These are phyloP conservation scores for Penicillium sp. DNA, from an alignment of 2,329 filamentous ascomycete species.

Conservation along the genomic window DNA sequence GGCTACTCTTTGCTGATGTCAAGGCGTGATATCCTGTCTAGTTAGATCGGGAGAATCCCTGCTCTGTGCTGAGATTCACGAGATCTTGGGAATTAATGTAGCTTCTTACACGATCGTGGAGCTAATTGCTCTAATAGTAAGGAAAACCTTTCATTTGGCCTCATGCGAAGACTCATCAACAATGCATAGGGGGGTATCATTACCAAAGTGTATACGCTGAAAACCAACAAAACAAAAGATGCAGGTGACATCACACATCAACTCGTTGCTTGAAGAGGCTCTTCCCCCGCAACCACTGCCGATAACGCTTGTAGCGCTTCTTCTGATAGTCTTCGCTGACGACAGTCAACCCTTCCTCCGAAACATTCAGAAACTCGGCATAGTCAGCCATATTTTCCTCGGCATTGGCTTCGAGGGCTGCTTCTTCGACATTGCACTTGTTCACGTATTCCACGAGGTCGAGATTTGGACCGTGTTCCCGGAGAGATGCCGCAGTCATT, in stretches of 20 bases:
- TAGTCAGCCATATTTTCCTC: conserved; percentile 74
- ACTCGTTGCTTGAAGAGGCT: conserved; percentile 90
- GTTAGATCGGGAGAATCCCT: neutral
- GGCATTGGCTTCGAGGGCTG: conserved; percentile 42
- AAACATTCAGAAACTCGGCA: conserved; percentile 72
- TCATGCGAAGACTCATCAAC: neutral
- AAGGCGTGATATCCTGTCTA: conserved; percentile 16
- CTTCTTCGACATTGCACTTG: conserved; percentile 65
- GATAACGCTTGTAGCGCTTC: conserved; percentile 95
- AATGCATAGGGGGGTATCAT: conserved; percentile 26
- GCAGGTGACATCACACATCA: conserved; percentile 37
- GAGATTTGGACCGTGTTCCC: conserved; percentile 46
- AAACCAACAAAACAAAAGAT: neutral
- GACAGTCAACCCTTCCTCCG: conserved; percentile 83
- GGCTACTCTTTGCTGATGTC: conserved; percentile 31
- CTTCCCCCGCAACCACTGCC: conserved; percentile 92
- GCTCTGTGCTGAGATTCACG: neutral
- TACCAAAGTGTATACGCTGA: conserved; percentile 8
- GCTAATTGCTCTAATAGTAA: neutral
- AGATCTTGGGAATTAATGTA: neutral
- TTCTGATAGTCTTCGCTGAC: conserved; percentile 82
- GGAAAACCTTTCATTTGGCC: neutral
- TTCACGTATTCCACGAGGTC: conserved; percentile 83
- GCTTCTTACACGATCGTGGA: neutral
- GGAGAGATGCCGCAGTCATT: conserved; percentile 37